Base-by-base conservation (phyloP, 202 grass and related monocot genomes). In the Bolboschoenoplectus hybrid region DNA sequence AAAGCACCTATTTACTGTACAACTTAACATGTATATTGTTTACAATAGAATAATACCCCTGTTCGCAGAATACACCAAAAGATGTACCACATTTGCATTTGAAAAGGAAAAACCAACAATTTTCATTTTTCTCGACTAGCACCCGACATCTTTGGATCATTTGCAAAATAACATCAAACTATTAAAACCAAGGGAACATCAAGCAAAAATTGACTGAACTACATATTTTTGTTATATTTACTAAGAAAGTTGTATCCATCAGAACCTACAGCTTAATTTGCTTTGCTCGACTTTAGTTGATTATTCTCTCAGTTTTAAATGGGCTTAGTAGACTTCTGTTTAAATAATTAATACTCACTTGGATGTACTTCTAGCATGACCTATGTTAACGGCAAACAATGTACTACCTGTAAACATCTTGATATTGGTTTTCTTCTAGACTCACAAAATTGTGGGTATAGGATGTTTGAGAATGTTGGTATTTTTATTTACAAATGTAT, bases 41-140 rank as follows among this genome's bases (percentile, higher is more conserved):
- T 70, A 41, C 14, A 39, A 14, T 6, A 40, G 9, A 34, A n/a
- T 69, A 69, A 43, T 45, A 70, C 0, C 14, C 40, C 7, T 44
- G 2, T 70, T 70, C 20, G 67, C 67, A 71, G 46, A 46, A 71
- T 71, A 71, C 67, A 71, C 16, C 14, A 71, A 26, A 71, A 71
- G 26, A 26, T 26, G 13, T 19, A 71, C 67, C 67, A 45, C 9
- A 71, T 4, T 45, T 71, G 40, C 40, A 45, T 26, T 26, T 26
- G 26, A 26, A 71, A n/a, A 36, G 9, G 17, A 20, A 13, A 14
- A 1, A 69, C 26, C 26, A 26, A 17, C 11, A 43, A 40, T 69
- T 45, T 9, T 19, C 40, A 9, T 45, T 46, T 26, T 71, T 71
- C 46, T 39, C 41, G 13, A 17, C 66, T 68, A 68, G 66, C 58